These are phyloP conservation scores for Lentinus polychrous DNA, from an alignment of 1,284 basidiomycete genomes.

Conservation along the genomic window DNA sequence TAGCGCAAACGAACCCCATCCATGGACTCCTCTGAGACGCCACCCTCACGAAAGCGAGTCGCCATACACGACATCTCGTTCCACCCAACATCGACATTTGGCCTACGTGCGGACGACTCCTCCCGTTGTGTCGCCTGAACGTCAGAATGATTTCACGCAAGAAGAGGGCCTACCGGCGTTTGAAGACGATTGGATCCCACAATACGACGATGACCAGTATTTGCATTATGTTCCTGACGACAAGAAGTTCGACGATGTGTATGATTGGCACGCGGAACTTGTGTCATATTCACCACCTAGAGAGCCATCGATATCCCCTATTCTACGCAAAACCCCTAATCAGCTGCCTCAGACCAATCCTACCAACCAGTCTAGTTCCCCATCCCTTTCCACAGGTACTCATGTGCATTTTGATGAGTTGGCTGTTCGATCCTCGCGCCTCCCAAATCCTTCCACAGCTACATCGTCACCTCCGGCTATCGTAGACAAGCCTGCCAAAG, in stretches of 20 bases:
- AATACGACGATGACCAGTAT: slow-evolving; percentile 25
- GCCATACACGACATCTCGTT: background rate
- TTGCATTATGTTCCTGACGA: slow-evolving; percentile 30
- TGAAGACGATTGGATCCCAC: slow-evolving; percentile 11
- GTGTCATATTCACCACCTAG: no score
- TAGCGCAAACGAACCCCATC: slow-evolving; percentile 8
- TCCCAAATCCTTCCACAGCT: background rate
- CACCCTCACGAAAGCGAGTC: background rate
- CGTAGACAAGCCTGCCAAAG: background rate
- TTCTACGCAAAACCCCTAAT: no score
- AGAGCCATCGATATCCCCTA: no score
- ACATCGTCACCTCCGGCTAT: no score
- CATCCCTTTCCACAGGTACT: background rate
- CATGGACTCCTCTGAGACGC: background rate
- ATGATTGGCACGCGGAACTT: no score
- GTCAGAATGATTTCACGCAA: no score
- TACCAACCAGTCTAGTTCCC: no score
- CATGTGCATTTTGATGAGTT: background rate
- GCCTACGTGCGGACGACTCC: background rate
- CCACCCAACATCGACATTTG: background rate
- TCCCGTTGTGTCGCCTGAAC: background rate
- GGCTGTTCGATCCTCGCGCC: background rate
- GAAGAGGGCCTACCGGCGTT: no score
- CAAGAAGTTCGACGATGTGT: slow-evolving; percentile 3
- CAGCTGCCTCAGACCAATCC: no score